Evolutionary conservation across 169 alveolate species (phyloP).

Genomic region (Cryptosporidium muris): DNA sequence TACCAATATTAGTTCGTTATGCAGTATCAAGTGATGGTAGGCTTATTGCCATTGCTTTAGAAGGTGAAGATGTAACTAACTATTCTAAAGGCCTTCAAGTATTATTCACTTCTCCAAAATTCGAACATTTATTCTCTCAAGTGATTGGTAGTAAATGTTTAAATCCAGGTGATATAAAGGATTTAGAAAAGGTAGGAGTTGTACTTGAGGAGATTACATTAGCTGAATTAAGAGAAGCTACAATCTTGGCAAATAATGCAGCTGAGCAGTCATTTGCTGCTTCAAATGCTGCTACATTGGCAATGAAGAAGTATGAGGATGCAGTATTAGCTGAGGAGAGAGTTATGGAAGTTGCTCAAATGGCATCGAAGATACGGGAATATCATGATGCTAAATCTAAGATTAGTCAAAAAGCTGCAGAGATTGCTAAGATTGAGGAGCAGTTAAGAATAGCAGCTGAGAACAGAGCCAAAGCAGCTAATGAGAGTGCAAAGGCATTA

Average conservation of each 20-base stretch:
- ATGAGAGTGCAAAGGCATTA: conserved; percentile 28
- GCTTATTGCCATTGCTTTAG: conserved; percentile 41
- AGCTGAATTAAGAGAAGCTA: conserved; percentile 34
- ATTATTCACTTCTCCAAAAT: conserved; percentile 26
- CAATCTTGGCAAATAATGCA: conserved; percentile 20
- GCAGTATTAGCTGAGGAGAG: conserved; percentile 40
- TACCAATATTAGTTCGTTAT: conserved; percentile 60
- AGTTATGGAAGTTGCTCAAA: conserved; percentile 49
- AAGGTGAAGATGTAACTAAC: conserved; percentile 18
- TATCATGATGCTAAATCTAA: conserved; percentile 33
- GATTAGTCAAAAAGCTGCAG: conserved; percentile 39
- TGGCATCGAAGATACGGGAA: conserved; percentile 29
- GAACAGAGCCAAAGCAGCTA: conserved; percentile 55
- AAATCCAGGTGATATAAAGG: conserved; percentile 16
- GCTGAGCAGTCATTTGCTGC: conserved; percentile 18
- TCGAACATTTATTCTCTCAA: neutral
- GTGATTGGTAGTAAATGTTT: conserved; percentile 34
- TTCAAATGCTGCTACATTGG: conserved; percentile 50
- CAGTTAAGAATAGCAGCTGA: conserved; percentile 20
- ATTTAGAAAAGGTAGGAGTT: neutral
- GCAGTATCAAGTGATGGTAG: conserved; percentile 51
- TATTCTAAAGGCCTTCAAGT: conserved; percentile 49
- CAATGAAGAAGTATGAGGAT: conserved; percentile 24
- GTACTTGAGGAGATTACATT: conserved; percentile 22
- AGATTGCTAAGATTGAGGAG: conserved; percentile 40